Conservation (phyloP, 345 rosid genomes). For the Theobroma cacao region DNA sequence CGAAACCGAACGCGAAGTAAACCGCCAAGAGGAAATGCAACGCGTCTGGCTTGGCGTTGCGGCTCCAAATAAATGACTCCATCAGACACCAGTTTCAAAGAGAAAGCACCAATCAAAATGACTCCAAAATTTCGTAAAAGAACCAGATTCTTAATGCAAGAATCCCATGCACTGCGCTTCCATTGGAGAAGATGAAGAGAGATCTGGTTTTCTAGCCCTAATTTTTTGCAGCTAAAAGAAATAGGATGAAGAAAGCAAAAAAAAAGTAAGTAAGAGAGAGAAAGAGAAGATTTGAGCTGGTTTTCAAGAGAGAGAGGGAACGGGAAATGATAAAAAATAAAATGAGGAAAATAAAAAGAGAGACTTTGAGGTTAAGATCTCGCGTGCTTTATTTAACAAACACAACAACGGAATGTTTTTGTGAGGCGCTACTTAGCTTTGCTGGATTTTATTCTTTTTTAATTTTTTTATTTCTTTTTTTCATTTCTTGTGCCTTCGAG, state of each 20-base stretch:
- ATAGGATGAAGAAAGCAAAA: neutral
- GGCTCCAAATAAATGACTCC: slow-evolving; percentile 49
- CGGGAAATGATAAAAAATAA: neutral
- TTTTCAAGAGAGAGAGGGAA: neutral
- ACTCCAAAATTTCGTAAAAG: neutral
- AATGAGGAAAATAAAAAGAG: neutral
- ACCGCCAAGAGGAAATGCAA: slow-evolving; percentile 57
- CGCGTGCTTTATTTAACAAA: neutral
- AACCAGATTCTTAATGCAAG: neutral
- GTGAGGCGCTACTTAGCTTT: neutral
- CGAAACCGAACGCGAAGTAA: slow-evolving; percentile 62
- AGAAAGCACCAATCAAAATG: slow-evolving; percentile 20
- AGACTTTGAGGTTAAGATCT: neutral
- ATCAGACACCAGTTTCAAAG: slow-evolving; percentile 28
- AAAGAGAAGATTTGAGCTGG: neutral
- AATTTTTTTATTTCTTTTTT: neutral
- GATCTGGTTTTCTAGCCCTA: slow-evolving; percentile 15
- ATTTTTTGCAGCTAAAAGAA: neutral
- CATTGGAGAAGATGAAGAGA: neutral
- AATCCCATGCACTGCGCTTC: slow-evolving; percentile 7
- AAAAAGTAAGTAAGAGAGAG: neutral
- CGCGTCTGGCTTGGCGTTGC: slow-evolving; percentile 34
- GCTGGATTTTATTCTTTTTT: neutral
- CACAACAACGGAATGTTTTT: neutral
- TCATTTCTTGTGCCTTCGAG: neutral